Evolutionary conservation across 2,329 filamentous ascomycete genomes (phyloP), one percentile per base, ranked within the genome.

Genomic region (Xylaria sp.): DNA sequence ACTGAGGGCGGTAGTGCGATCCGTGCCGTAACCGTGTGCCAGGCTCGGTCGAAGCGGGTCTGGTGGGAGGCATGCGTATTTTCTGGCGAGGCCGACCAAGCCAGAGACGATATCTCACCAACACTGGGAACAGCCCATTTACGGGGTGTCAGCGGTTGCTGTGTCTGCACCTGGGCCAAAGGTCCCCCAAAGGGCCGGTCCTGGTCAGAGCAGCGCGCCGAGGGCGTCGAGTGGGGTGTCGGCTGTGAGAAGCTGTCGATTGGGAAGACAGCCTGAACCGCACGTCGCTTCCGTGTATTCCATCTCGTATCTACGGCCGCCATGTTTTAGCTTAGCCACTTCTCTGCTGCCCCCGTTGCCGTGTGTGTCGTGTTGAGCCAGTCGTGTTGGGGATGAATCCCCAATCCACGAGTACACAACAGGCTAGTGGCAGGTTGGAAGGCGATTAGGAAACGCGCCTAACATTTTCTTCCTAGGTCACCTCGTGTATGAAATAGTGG

Each of bases 1-100:
- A 86, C 85, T 10, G 85, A 86, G n/a, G 83, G 77, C 9, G 87
- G 86, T 25, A 91, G 81, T 55, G 83, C 82, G 53, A 91, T 85
- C 39, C 81, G 81, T 34, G 85, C 82, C 18, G 88, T 90, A 68
- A 90, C 87, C 32, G 82, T 79, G 74, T 89, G 86, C 89, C 89
- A 91, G 66, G 88, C 87, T 69, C 85, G 81, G 74, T 90, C 87
- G 83, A 85, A 89, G 70, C 82, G 83, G 62, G 84, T 81, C 78
- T 90, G 88, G 70, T 89, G 83, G 67, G 81, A 78, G 59, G 79
- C 76, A 65, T 80, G 72, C 53, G 68, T 43, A 59, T 76, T 73
- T 53, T 73, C 74, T 50, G 72, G 70, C 28, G 76, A 69, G 39
- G 69, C 57, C 34, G 71, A 43, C 65, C 67, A 65, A 55, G 63